Percentiles rank a stretch among this genome's conserved stretches.
These are phyloP conservation scores for Hawksworthiomyces lignivorus DNA, from an alignment of 2,329 filamentous ascomycete species.

Conservation along the genomic window DNA sequence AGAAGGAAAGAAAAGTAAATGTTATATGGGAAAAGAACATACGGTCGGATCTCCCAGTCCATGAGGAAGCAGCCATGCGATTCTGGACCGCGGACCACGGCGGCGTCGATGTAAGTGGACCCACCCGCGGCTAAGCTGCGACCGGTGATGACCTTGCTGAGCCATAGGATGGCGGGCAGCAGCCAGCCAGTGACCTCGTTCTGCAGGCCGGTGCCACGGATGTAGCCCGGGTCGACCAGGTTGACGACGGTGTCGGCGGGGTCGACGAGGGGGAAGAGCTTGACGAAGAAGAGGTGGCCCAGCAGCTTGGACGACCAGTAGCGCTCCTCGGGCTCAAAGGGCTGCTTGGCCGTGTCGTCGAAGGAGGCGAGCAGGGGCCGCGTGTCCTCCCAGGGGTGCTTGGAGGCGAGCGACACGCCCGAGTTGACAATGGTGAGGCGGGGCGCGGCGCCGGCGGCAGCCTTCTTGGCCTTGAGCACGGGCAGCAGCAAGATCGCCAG, in stretches of 20 bases:
- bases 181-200: slow-evolving; percentile 23
- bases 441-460: neutral
- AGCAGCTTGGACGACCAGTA: slow-evolving; percentile 11
- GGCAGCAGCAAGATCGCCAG: slow-evolving; percentile 22
- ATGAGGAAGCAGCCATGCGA: slow-evolving; percentile 44
- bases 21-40: slow-evolving; percentile 22
- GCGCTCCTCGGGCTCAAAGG: slow-evolving; percentile 3
- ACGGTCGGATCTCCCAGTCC: slow-evolving; percentile 39
- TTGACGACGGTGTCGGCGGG: slow-evolving; percentile 8
- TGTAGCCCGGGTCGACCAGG: neutral
- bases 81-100: slow-evolving; percentile 36
- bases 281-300: slow-evolving; percentile 6
- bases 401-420: slow-evolving; percentile 15
- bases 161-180: neutral
- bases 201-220: slow-evolving; percentile 20
- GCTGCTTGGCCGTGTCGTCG: neutral
- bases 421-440: slow-evolving; percentile 22
- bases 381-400: slow-evolving; percentile 12
- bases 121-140: slow-evolving; percentile 32
- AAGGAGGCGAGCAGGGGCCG: slow-evolving; percentile 13
- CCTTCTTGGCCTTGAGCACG: slow-evolving; percentile 13
- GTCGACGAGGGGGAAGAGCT: neutral
- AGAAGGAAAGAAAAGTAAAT: neutral
- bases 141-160: slow-evolving; percentile 19
- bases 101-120: slow-evolving; percentile 39